Evolutionary conservation across 192 early-diverging fungal species (phyloP).

Genomic region (Fimicolochytrium jonesii): DNA sequence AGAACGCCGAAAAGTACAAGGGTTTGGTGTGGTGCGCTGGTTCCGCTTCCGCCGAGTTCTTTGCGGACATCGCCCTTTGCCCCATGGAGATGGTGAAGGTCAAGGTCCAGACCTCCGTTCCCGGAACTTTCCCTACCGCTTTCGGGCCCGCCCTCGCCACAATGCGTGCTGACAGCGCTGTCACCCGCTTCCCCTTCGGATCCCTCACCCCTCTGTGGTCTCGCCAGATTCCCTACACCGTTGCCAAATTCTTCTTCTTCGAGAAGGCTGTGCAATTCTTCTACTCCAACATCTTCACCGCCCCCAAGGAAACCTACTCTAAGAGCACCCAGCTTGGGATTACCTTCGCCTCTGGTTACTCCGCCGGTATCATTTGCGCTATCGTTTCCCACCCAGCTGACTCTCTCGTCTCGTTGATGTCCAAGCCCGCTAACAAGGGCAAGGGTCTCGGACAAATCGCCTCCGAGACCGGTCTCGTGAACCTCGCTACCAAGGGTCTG

Average conservation of each 20-base stretch:
- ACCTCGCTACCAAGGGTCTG: slow-evolving; percentile 72
- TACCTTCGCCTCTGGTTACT: slow-evolving; percentile 79
- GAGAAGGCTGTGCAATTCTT: slow-evolving; percentile 50
- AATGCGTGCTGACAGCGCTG: slow-evolving; percentile 43
- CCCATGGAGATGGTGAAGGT: slow-evolving; percentile 84
- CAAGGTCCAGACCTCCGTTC: slow-evolving; percentile 76
- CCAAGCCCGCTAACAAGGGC: slow-evolving; percentile 51
- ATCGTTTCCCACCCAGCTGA: slow-evolving; percentile 90
- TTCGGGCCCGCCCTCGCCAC: slow-evolving; percentile 53
- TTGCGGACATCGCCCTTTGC: slow-evolving; percentile 80
- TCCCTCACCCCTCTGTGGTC: slow-evolving; percentile 69
- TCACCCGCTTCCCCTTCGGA: slow-evolving; percentile 50
- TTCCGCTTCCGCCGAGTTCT: slow-evolving; percentile 75
- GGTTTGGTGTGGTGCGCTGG: slow-evolving; percentile 65
- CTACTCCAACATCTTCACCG: slow-evolving; percentile 29
- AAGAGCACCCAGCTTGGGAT: slow-evolving; percentile 71
- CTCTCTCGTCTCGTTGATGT: slow-evolving; percentile 55
- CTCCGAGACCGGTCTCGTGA: slow-evolving; percentile 34
- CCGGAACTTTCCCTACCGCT: slow-evolving; percentile 66
- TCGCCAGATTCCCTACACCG: slow-evolving; percentile 82
- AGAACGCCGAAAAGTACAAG: slow-evolving; percentile 72
- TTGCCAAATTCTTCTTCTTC: slow-evolving; percentile 82
- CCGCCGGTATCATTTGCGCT: slow-evolving; percentile 84
- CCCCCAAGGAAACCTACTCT: slow-evolving; percentile 69
- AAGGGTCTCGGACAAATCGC: slow-evolving; percentile 45